Evolutionary conservation across 805 yeast species (phyloP).

Genomic region (Candida ovalis): DNA sequence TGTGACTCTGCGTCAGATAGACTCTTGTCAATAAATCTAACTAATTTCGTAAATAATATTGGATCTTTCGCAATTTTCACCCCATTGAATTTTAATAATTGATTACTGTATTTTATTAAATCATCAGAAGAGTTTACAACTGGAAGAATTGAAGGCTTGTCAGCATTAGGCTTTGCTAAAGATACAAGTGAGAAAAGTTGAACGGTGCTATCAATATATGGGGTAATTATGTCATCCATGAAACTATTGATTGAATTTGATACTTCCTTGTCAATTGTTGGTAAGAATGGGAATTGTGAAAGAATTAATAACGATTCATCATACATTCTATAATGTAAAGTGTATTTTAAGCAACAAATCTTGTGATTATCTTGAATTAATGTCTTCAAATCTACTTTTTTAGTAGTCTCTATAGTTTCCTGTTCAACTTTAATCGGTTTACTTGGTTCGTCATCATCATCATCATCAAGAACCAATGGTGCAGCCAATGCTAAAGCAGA

Average conservation of each 20-base stretch:
- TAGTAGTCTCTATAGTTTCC: slow-evolving; percentile 1
- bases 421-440: slow-evolving; percentile 3
- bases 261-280: slow-evolving; percentile 48
- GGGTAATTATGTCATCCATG: slow-evolving; percentile 44
- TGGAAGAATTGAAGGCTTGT: slow-evolving; percentile 27
- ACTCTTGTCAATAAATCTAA: slow-evolving; percentile 52
- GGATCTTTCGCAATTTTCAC: slow-evolving; percentile 48
- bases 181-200: slow-evolving; percentile 17
- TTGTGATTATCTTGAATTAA: slow-evolving; percentile 31
- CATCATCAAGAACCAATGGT: slow-evolving; percentile 69
- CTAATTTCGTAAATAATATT: slow-evolving; percentile 49
- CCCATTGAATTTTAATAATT: slow-evolving; percentile 52
- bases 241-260: slow-evolving; percentile 46
- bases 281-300: slow-evolving; percentile 57
- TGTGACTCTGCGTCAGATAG: slow-evolving; percentile 25
- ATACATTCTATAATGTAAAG: slow-evolving; percentile 57
- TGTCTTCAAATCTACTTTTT: slow-evolving; percentile 12
- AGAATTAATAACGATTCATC: slow-evolving; percentile 60
- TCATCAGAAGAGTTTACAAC: slow-evolving; percentile 36
- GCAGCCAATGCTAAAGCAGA: slow-evolving; percentile 88
- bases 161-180: neutral
- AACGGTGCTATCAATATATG: slow-evolving; percentile 35
- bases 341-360: slow-evolving; percentile 44
- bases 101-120: slow-evolving; percentile 38
- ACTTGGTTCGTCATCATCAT: slow-evolving; percentile 34